Base-by-base conservation (phyloP, 1,284 basidiomycete genomes). In the Trichosporon inkin region DNA sequence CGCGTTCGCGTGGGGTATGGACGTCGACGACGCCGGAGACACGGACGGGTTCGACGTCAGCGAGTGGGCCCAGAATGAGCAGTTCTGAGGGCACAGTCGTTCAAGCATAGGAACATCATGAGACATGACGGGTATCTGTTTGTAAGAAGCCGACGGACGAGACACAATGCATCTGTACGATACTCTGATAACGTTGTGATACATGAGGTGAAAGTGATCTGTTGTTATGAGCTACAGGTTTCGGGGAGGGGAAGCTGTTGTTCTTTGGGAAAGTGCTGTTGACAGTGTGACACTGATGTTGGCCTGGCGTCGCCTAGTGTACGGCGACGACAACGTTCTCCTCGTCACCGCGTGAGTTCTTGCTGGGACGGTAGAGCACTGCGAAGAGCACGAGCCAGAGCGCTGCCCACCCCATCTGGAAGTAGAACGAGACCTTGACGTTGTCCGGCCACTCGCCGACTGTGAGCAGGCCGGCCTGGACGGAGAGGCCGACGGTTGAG, bases 401-500 rank as follows among this genome's bases (percentile, higher is more conserved):
- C 11, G 65, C 57, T 10, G 57, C 37, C 76, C 76, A 77, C 3
- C 74, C 76, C 4, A 75, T 58, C 55, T 70, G 63, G 63, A 78
- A 77, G 47, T 69, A 71, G 55, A 68, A 73, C 0, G 63, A 65
- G 10, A 66, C 67, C 40, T 71, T 61, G 53, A 73, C 64, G 54
- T 76, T 75, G 35, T 40, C 40, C 44, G 66, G 72, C 54, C 75
- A 71, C 13, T 47, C 34, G 56, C 71, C 62, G 56, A 71, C 64
- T 2, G 75, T 74, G 39, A 76, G 57, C 14, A 77, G 68, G 10
- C 75, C 76, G 6, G 75, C 73, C 61, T 77, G 73, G 49, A 74
- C 64, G n/a, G 70, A 67, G 13, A 77, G 67, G 17, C 66, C 74
- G 47, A 77, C 62, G 22, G 67, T 70, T 20, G 68, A 58, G 8